Conservation (phyloP, 305 asterid species). For the Withania somnifera region DNA sequence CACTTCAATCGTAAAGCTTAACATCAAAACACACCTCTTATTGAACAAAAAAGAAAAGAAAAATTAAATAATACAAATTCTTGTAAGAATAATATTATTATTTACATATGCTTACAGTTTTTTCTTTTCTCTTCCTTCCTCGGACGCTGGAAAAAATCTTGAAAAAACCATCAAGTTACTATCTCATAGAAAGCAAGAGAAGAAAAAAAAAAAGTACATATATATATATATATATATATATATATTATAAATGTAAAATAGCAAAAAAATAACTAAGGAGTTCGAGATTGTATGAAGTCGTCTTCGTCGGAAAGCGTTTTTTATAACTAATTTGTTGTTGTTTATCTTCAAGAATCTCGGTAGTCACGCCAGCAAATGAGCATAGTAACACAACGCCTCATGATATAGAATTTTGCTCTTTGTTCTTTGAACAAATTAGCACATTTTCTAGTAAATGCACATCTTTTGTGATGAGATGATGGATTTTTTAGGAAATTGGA, state of each 20-base stretch:
- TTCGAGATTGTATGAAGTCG: not conserved
- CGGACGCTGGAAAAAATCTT: slow-evolving; percentile 51
- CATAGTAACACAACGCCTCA: slow-evolving; percentile 87
- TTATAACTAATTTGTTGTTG: too few species aligned
- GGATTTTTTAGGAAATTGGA: slow-evolving; percentile 26
- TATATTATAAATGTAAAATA: not conserved
- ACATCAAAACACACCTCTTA: not conserved
- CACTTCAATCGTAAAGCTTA: not conserved
- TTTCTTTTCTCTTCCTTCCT: slow-evolving; percentile 33
- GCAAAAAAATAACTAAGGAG: not conserved
- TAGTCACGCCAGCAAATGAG: slow-evolving; percentile 86
- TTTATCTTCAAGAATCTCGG: slow-evolving; percentile 40
- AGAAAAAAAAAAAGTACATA: too few species aligned
- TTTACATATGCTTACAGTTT: not conserved
- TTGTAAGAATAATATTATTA: not conserved
- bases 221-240: not conserved
- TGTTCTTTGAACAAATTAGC: slow-evolving; percentile 71
- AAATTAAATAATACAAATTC: too few species aligned
- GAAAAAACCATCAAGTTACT: slow-evolving; percentile 7
- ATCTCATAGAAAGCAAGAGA: slow-evolving; percentile 59
- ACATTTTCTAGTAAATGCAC: slow-evolving; percentile 75
- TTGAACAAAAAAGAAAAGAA: not conserved
- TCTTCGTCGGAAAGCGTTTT: too few species aligned
- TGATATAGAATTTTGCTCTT: slow-evolving; percentile 73
- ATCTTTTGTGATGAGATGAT: slow-evolving; percentile 23